phyloP scores from a whole-genome alignment of 2,329 filamentous ascomycete species.

The Verticillium nubilum region DNA sequence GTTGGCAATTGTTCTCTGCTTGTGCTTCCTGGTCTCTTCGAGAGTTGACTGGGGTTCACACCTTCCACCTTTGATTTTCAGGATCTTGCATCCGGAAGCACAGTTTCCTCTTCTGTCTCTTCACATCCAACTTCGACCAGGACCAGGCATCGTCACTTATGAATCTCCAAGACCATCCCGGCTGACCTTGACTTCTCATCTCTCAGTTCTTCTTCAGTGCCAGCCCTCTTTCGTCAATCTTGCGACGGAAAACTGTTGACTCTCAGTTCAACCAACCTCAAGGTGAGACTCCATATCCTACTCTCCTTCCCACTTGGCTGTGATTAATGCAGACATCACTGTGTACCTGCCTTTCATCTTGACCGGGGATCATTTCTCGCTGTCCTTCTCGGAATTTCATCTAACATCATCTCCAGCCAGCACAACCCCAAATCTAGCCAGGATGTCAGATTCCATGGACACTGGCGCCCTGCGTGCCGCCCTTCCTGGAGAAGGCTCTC shows the following conservation, averaged over 20 bases:
- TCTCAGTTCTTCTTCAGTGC: not conserved
- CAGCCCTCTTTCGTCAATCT: not conserved
- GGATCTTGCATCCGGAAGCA: too few relatives aligned
- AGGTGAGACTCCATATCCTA: not conserved
- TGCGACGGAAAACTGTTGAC: not conserved
- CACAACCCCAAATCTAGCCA: not conserved
- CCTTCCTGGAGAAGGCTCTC: constrained; percentile 8
- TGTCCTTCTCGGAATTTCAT: not conserved
- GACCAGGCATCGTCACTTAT: too few relatives aligned
- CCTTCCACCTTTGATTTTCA: too few relatives aligned
- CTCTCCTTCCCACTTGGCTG: not conserved
- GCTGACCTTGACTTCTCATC: not conserved
- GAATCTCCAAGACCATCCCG: too few relatives aligned
- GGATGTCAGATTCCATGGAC: constrained; percentile 12
- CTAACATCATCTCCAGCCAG: not conserved
- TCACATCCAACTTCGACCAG: not conserved
- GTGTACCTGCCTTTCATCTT: not conserved
- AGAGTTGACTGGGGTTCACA: too few relatives aligned
- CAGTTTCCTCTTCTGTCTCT: not conserved
- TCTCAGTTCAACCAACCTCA: not conserved
- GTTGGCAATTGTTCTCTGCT: too few relatives aligned
- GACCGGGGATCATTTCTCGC: not conserved
- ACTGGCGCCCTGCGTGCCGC: constrained; percentile 8
- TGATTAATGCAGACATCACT: not conserved
- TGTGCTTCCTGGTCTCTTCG: too few relatives aligned